Conservation (phyloP, 1,284 basidiomycete species). For the Macrocystidia cucumis region DNA sequence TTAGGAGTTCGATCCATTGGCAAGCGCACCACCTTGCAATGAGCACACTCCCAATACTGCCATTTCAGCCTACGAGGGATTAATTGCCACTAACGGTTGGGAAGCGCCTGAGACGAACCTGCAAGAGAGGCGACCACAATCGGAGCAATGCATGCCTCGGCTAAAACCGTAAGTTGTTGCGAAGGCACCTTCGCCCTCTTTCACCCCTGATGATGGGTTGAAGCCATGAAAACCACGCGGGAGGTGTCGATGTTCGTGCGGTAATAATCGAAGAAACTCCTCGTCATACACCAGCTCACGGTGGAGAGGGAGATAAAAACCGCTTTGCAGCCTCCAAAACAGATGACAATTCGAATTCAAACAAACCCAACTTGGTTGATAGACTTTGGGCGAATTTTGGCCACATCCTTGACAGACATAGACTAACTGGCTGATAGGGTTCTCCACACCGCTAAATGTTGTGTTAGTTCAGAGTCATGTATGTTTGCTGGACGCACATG, state of each 20-base stretch:
- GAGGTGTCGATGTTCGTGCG: conserved; percentile 18
- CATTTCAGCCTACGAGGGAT: conserved; percentile 47
- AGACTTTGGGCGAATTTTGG: conserved; percentile 42
- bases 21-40: conserved; percentile 37
- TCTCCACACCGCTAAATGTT: too few relatives aligned
- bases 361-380: conserved; percentile 52
- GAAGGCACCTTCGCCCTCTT: conserved; percentile 19
- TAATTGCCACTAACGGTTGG: conserved; percentile 2
- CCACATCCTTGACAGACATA: too few relatives aligned
- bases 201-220: conserved; percentile 12
- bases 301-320: conserved; percentile 19
- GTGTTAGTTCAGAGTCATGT: too few relatives aligned
- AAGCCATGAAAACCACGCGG: conserved; percentile 17
- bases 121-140: conserved; percentile 65
- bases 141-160: conserved; percentile 61
- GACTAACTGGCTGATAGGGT: too few relatives aligned
- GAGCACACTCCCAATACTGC: conserved; percentile 63
- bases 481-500: too few relatives aligned
- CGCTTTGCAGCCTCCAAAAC: conserved; percentile 40
- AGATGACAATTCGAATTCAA: conserved; percentile 42
- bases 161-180: conserved; percentile 47
- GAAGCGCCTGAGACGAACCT: conserved; percentile 33
- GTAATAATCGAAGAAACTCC: conserved; percentile 33
- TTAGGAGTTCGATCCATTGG: neutral
- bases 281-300: conserved; percentile 35